phyloP scores from a whole-genome alignment of 2,329 filamentous ascomycete species.

The Pseudopyrenochaeta lycopersici region DNA sequence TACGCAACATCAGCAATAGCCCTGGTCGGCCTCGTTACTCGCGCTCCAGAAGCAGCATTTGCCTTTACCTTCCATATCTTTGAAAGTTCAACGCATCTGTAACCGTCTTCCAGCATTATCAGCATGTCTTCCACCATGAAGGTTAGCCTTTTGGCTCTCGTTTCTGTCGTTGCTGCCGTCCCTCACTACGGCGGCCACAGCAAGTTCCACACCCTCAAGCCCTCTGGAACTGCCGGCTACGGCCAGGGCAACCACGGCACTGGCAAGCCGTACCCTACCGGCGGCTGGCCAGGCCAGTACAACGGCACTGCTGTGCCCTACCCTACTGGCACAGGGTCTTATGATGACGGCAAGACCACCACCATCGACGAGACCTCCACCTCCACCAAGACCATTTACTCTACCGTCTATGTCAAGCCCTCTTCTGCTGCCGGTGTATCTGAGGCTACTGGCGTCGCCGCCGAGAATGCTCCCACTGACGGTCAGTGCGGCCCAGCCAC shows the following conservation, averaged over 20 bases:
- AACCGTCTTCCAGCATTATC: constrained; percentile 31
- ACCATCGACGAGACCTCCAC: constrained; percentile 34
- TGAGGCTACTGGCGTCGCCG: constrained; percentile 12
- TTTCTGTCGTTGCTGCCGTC: constrained; percentile 50
- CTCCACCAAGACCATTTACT: constrained; percentile 39
- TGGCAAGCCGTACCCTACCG: constrained; percentile 43
- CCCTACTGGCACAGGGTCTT: constrained; percentile 31
- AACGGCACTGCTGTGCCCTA: constrained; percentile 34
- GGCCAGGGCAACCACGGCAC: constrained; percentile 13
- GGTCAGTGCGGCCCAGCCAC: constrained; percentile 39
- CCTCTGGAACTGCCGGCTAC: constrained; percentile 7
- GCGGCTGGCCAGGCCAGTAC: constrained; percentile 37
- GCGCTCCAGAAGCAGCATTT: constrained; percentile 51
- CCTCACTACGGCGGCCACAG: constrained; percentile 44
- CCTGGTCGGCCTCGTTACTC: constrained; percentile 53
- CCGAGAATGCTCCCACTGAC: constrained; percentile 31
- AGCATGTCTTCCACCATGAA: constrained; percentile 48
- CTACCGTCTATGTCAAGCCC: constrained; percentile 28
- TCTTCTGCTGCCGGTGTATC: constrained; percentile 15
- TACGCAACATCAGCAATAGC: constrained; percentile 48
- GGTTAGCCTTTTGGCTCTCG: constrained; percentile 55
- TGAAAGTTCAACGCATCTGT: constrained; percentile 13
- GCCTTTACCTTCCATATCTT: constrained; percentile 25
- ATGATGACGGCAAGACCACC: constrained; percentile 30
- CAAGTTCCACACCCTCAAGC: constrained; percentile 38